Evolutionary conservation across 164 flowering plant genomes (phyloP).

Genomic region (Nymphaea colorata): DNA sequence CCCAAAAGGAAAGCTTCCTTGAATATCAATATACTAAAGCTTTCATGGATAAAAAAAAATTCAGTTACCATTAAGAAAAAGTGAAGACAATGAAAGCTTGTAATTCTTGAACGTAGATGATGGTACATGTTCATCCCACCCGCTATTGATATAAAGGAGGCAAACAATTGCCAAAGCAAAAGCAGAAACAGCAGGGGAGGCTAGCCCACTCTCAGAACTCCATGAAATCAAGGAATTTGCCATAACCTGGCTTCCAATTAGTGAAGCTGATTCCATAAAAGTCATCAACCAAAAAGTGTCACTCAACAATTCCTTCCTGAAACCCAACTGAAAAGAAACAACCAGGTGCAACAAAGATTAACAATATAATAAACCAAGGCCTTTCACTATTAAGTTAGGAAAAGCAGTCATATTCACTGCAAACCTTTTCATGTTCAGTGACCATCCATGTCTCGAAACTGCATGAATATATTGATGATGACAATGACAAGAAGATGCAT

Average conservation of each 20-base stretch:
- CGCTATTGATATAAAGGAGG: constrained; percentile 26
- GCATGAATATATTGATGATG: constrained; percentile 62
- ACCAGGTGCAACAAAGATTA: constrained; percentile 1
- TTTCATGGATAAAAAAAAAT: too few species aligned
- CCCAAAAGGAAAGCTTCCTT: too few species aligned
- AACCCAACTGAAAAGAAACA: constrained; percentile 46
- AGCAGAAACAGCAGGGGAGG: constrained; percentile 27
- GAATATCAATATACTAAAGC: too few species aligned
- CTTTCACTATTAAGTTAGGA: neutral
- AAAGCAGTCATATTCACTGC: constrained; percentile 7
- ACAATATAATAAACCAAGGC: neutral
- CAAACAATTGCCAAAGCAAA: constrained; percentile 37
- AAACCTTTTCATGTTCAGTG: constrained; percentile 81
- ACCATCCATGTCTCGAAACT: constrained; percentile 87
- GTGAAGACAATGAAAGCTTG: constrained; percentile 23
- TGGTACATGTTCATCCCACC: constrained; percentile 31
- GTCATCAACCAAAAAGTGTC: constrained; percentile 88
- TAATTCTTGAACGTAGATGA: constrained; percentile 27
- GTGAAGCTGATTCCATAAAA: constrained; percentile 59
- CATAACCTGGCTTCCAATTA: constrained; percentile 72
- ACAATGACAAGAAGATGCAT: constrained; percentile 52
- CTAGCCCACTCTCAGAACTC: constrained; percentile 22
- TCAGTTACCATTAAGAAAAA: constrained; percentile 39
- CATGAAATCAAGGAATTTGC: constrained; percentile 50
- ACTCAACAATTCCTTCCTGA: constrained; percentile 53